Evolutionary conservation across 371 early-diverging fungal genomes (phyloP).

Genomic region (Apophysomyces ossiformis): DNA sequence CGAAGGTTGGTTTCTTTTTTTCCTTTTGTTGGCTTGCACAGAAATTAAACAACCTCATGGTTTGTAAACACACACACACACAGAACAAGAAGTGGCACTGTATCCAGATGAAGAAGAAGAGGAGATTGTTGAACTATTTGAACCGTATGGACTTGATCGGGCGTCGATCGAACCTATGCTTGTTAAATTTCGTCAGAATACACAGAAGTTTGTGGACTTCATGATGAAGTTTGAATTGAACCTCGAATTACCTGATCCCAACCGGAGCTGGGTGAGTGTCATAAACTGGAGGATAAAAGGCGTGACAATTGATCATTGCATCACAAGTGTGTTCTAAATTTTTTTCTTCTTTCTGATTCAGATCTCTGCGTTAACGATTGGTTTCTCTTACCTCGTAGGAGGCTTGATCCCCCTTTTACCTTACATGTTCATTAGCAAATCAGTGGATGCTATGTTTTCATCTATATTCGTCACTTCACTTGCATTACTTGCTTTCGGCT

Average conservation of each 20-base stretch:
- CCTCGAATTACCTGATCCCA: conserved; percentile 68
- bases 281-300: background rate
- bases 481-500: conserved; percentile 69
- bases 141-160: conserved; percentile 67
- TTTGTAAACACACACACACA: conserved; percentile 11
- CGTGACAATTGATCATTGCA: background rate
- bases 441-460: conserved; percentile 50
- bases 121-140: conserved; percentile 65
- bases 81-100: conserved; percentile 55
- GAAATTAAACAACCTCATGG: background rate
- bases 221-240: conserved; percentile 78
- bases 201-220: conserved; percentile 70
- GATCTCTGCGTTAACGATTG: conserved; percentile 73
- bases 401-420: conserved; percentile 74
- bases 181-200: conserved; percentile 53
- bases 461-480: conserved; percentile 62
- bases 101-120: conserved; percentile 70
- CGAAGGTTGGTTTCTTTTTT: conserved; percentile 40
- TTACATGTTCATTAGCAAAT: conserved; percentile 56
- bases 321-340: background rate
- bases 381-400: conserved; percentile 70
- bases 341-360: conserved; percentile 22
- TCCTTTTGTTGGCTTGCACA: background rate
- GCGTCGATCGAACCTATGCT: conserved; percentile 64
- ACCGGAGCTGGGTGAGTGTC: conserved; percentile 62